Evolutionary conservation across 2,329 filamentous ascomycete species (phyloP).

Genomic region (Penicillium sp.): DNA sequence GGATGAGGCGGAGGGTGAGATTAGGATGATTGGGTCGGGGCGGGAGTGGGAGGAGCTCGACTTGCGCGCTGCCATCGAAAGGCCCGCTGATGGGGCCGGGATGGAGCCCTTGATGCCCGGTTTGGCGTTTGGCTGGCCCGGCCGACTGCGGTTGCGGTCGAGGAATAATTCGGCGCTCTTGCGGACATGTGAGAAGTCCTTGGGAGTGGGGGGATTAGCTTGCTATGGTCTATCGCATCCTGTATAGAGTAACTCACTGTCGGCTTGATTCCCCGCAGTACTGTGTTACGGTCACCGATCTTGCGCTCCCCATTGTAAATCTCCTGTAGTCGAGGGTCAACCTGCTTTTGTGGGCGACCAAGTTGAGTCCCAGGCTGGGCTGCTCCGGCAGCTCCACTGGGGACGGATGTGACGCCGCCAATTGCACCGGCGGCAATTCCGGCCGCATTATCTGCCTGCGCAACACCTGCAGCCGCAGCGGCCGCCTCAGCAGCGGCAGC

Average conservation of each 20-base stretch:
- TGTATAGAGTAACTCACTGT: constrained; percentile 55
- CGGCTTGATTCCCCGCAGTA: constrained; percentile 81
- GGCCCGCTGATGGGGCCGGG: constrained; percentile 37
- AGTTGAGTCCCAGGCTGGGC: constrained; percentile 25
- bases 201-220: constrained; percentile 8
- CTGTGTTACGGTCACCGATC: constrained; percentile 88
- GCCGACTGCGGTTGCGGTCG: constrained; percentile 48
- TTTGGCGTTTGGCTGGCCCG: constrained; percentile 35
- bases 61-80: constrained; percentile 41
- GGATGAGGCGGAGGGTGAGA: constrained; percentile 92
- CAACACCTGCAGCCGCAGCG: constrained; percentile 39
- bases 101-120: constrained; percentile 34
- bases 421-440: constrained; percentile 52
- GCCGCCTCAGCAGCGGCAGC: constrained; percentile 44
- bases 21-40: constrained; percentile 85
- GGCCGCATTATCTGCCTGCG: constrained; percentile 45
- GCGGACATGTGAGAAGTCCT: constrained; percentile 94
- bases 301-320: constrained; percentile 90
- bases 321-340: constrained; percentile 78
- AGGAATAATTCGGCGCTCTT: constrained; percentile 80
- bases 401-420: constrained; percentile 41
- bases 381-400: constrained; percentile 45
- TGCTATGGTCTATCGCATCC: neutral
- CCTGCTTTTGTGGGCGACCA: constrained; percentile 59
- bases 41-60: constrained; percentile 44